Evolutionary conservation across 2,329 filamentous ascomycete genomes (phyloP).

Genomic region (Hymenoscyphus occultus): DNA sequence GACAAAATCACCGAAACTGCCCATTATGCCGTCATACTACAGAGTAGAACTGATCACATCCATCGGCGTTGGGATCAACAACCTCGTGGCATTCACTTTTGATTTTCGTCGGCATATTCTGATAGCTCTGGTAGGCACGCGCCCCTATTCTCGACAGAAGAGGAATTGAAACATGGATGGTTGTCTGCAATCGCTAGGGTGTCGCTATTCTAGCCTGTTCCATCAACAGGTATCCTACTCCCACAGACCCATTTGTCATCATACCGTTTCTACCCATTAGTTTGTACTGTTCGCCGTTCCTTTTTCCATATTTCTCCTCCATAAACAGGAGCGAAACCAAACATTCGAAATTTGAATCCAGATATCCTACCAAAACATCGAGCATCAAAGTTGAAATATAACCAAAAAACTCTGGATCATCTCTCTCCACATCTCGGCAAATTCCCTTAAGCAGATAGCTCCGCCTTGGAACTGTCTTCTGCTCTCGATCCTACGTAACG

Average conservation of each 20-base stretch:
- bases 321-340: background rate
- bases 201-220: conserved; percentile 1
- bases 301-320: background rate
- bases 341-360: background rate
- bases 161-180: background rate
- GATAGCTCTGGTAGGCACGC: background rate
- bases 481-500: background rate
- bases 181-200: background rate
- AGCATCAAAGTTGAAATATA: background rate
- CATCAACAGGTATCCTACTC: background rate
- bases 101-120: background rate
- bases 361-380: background rate
- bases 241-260: background rate
- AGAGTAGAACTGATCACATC: background rate
- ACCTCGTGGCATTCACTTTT: background rate
- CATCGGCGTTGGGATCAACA: background rate
- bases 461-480: background rate
- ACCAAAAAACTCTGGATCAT: background rate
- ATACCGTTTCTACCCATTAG: background rate
- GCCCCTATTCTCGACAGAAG: background rate
- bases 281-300: background rate
- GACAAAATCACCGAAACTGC: conserved; percentile 1
- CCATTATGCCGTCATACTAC: background rate
- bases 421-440: background rate
- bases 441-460: background rate